A percentile compares a stretch with the other conserved stretches of the same genome.
Evolutionary conservation across 495 filamentous ascomycete species (phyloP).

Genomic region (Penicillium macrosclerotiorum): DNA sequence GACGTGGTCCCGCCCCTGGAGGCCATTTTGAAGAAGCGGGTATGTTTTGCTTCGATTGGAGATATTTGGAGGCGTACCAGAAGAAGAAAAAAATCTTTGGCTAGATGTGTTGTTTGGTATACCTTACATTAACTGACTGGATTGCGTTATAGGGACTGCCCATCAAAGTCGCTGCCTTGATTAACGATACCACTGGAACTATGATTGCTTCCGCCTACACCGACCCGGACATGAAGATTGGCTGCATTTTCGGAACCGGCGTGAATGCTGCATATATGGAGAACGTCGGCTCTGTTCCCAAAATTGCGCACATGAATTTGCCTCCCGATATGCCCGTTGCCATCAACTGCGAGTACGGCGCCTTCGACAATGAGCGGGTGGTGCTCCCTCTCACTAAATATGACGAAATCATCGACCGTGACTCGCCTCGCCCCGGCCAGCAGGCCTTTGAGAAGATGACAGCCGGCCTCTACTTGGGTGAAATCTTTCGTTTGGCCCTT

Average conservation of each 20-base stretch:
- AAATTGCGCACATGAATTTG: conserved; percentile 91
- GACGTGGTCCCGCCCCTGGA: conserved; percentile 96
- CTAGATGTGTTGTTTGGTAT: too few relatives aligned
- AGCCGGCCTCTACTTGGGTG: conserved; percentile 90
- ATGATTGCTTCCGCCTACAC: conserved; percentile 97
- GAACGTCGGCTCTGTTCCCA: conserved; percentile 83
- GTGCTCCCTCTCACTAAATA: conserved; percentile 85
- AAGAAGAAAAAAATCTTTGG: too few relatives aligned
- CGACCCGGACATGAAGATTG: conserved; percentile 85
- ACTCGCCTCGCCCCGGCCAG: conserved; percentile 91
- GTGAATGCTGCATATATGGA: conserved; percentile 99
- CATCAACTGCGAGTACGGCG: conserved; percentile 99
- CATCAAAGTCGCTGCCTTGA: conserved; percentile 88
- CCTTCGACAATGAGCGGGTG: conserved; percentile 95
- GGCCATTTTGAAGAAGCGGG: conserved; percentile 72
- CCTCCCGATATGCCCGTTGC: conserved; percentile 86
- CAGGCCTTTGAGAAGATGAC: conserved; percentile 99
- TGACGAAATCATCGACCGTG: conserved; percentile 84
- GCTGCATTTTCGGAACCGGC: conserved; percentile 97
- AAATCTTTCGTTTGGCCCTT: conserved; percentile 88
- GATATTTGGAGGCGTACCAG: too few relatives aligned
- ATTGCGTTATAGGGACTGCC: conserved; percentile 76
- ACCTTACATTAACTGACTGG: too few relatives aligned
- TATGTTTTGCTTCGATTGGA: conserved; percentile 34
- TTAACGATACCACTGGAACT: conserved; percentile 99